A percentile compares a stretch with the other conserved stretches of the same genome.
phyloP scores from a whole-genome alignment of 225 moss, liverwort and hornwort species.

The Anthoceros angustus region DNA sequence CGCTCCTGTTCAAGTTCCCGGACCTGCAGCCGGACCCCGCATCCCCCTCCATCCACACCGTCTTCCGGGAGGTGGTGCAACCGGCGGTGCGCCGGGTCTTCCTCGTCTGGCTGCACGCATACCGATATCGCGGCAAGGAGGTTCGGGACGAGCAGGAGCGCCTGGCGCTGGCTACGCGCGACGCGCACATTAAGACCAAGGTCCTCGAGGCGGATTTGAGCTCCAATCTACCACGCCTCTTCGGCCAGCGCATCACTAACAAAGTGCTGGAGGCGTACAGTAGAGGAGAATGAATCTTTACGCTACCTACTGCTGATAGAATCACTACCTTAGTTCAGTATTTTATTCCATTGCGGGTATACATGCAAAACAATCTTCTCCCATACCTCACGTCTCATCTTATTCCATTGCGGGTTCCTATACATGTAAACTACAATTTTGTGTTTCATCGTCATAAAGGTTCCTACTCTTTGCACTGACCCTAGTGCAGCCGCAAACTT shows the following conservation, averaged over 20 bases:
- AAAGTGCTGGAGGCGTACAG: conserved; percentile 18
- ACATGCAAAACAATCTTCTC: too few relatives aligned
- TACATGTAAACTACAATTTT: too few relatives aligned
- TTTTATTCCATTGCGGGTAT: too few relatives aligned
- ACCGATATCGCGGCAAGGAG: conserved; percentile 9
- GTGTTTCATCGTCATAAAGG: too few relatives aligned
- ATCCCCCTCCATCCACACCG: conserved; percentile 22
- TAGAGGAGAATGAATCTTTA: conserved; percentile 10
- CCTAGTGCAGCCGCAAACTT: too few relatives aligned
- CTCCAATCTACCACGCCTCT: conserved; percentile 24
- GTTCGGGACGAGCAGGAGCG: conserved; percentile 13
- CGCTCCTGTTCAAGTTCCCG: conserved; percentile 16
- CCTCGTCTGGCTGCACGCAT: conserved; percentile 24
- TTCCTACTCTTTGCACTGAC: too few relatives aligned
- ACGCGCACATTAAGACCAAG: conserved; percentile 20
- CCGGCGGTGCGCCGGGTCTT: conserved; percentile 16
- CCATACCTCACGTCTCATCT: too few relatives aligned
- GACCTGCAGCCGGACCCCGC: conserved; percentile 14
- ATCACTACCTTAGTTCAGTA: too few relatives aligned
- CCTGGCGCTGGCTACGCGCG: conserved; percentile 15
- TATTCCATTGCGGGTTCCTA: too few relatives aligned
- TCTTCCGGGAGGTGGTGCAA: conserved; percentile 11
- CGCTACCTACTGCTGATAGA: too few relatives aligned
- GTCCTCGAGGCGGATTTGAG: conserved; percentile 29
- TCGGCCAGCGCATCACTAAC: conserved; percentile 21